These are phyloP conservation scores for Diaporthe velutina DNA, from an alignment of 2,329 filamentous ascomycete genomes.

Conservation along the genomic window DNA sequence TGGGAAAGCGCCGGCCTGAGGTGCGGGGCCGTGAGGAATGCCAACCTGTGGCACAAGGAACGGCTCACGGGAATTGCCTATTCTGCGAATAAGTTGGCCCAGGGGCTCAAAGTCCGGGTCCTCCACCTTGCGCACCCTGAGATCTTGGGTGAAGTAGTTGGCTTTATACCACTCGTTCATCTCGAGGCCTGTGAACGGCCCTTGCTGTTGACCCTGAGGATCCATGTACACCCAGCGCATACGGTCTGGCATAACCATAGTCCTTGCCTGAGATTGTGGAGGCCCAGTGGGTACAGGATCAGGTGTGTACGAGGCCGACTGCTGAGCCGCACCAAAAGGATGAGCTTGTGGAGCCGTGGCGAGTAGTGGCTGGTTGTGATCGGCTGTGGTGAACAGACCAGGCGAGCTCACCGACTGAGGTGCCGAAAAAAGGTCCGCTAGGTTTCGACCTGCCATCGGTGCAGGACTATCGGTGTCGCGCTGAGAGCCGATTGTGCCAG, in stretches of 20 bases:
- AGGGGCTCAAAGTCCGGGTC: conserved; percentile 95
- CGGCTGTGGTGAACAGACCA: conserved; percentile 53
- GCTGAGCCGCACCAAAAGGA: conserved; percentile 47
- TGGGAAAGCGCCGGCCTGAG: conserved; percentile 62
- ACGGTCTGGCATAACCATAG: conserved; percentile 98
- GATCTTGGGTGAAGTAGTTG: conserved; percentile 94
- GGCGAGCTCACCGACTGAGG: conserved; percentile 51
- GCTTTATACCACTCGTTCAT: conserved; percentile 99
- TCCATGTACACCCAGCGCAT: conserved; percentile 99
- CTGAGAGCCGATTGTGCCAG: conserved; percentile 67
- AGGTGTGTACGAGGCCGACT: conserved; percentile 48
- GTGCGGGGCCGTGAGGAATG: conserved; percentile 86
- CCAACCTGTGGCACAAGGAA: conserved; percentile 98
- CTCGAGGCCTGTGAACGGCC: conserved; percentile 94
- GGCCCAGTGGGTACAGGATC: conserved; percentile 58
- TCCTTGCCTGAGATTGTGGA: conserved; percentile 79
- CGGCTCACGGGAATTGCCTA: conserved; percentile 96
- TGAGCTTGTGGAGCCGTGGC: conserved; percentile 49
- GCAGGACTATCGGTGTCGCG: conserved; percentile 73
- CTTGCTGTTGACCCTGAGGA: conserved; percentile 91
- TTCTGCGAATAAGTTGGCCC: conserved; percentile 92
- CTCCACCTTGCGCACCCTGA: conserved; percentile 95
- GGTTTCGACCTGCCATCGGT: conserved; percentile 62
- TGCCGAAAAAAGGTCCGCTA: conserved; percentile 67
- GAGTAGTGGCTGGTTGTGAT: conserved; percentile 52